Evolutionary conservation across 2,329 filamentous ascomycete genomes (phyloP), one percentile per base, ranked within the genome.

Genomic region (Cladosporium oxysporum): DNA sequence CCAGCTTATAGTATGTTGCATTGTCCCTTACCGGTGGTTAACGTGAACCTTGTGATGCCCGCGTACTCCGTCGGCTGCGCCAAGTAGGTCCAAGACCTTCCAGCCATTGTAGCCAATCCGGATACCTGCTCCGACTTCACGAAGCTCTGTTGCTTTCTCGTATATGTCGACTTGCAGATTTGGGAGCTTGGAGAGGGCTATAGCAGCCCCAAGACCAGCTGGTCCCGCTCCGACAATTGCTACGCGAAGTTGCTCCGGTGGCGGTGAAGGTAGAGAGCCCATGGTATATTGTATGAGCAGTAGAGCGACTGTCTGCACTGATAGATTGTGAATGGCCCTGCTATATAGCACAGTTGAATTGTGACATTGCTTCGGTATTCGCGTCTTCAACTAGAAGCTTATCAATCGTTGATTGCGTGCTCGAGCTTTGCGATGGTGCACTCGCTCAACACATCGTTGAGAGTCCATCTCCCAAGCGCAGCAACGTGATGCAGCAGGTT

Each of bases 71-170:
- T 80, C 75, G 4, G 78, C 80, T 1, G 78, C 81, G 11, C 81
- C 82, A 2, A 84, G 74, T 31, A 83, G 69, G 55, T 80, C 80
- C 18, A 84, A 71, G 5, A 83, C 79, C 53, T 77, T 81, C 83
- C 82, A 84, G 16, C 78, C 78, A 69, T 84, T 83, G 8, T 77
- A 73, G 1, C 78, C 77, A 18, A 84, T 79, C 55, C 76, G 79
- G 64, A 84, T 83, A 0, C 82, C 83, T 0, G 82, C 82, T 0
- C 82, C 82, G 5, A 82, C 78, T 68, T 84, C 82, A 35, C 80
- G 73, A n/a, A 84, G 71, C 21, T 79, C 73, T 7, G 68, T 74
- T 1, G 80, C 80, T 65, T 83, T 78, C 66, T 84, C 82, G 61
- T 82, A 84, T 1, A 84, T 68, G 0, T 72, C 77, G 3, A 82